These are phyloP conservation scores for Mycotypha africana DNA, from an alignment of 371 early-diverging fungal genomes.

Conservation along the genomic window DNA sequence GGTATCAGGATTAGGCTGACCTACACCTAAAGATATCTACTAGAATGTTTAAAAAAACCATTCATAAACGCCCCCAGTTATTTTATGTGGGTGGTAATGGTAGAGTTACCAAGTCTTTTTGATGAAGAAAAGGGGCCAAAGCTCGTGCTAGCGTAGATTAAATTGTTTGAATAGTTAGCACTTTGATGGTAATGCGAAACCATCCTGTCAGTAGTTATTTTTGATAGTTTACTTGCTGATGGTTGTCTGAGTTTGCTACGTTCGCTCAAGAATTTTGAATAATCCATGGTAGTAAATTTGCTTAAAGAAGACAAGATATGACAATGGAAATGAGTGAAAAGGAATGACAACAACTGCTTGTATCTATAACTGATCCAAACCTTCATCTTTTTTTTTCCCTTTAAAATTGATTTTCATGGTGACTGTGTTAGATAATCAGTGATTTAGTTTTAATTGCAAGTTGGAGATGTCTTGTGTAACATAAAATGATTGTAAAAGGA, in stretches of 20 bases:
- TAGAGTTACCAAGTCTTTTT: conserved; percentile 43
- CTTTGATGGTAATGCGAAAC: too few species aligned
- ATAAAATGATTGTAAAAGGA: too few species aligned
- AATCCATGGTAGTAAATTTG: conserved; percentile 4
- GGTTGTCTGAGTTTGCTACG: conserved; percentile 15
- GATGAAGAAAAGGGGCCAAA: conserved; percentile 13
- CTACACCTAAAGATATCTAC: conserved; percentile 65
- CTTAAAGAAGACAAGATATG: too few species aligned
- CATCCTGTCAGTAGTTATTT: background rate
- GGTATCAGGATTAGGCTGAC: conserved; percentile 67
- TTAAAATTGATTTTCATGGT: too few species aligned
- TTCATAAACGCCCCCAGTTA: background rate
- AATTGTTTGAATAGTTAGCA: background rate
- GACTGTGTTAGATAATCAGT: too few species aligned
- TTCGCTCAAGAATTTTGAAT: conserved; percentile 6
- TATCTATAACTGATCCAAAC: too few species aligned
- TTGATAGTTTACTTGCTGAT: conserved; percentile 9
- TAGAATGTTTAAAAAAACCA: background rate
- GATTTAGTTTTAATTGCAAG: too few species aligned
- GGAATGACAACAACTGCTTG: too few species aligned
- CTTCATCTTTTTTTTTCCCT: too few species aligned
- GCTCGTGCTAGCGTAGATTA: conserved; percentile 4
- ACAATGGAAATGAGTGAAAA: too few species aligned
- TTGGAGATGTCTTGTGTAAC: too few species aligned
- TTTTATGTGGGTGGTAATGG: too few species aligned